Evolutionary conservation across 441 rosid species (phyloP), one percentile per base, ranked within the genome.

Genomic region (Macaranga tanarius): DNA sequence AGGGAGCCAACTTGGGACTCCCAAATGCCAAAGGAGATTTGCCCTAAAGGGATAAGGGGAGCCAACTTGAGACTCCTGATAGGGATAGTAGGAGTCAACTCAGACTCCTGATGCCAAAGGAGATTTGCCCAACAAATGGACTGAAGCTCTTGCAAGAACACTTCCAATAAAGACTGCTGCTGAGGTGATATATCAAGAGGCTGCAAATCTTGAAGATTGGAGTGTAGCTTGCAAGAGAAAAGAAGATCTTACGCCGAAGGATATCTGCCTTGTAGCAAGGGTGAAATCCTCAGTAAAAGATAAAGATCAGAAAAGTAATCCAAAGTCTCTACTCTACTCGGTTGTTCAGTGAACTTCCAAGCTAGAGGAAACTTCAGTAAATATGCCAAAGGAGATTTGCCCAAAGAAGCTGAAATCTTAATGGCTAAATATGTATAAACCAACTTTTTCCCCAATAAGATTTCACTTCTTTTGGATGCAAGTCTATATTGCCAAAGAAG

Each of bases 11-110:
- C 26, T 31, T 26, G 66, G 70, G 74, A 70, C 76, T 59, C 59
- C 62, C 80, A 71, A 80, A 81, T 81, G 84, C 82, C 88, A 83
- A 86, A 89, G 92, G 91, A 88, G 97, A 93, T 93, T 84, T 93
- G 89, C 95, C 88, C 87, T 72, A 67, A 67, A 66, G 65, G 71
- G 83, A 77, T 74, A 77, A 72, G 51, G 47, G 83, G 77, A 84
- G 84, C 62, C 87, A 67, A 78, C 74, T 34, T 25, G 77, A 70
- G 85, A 82, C 85, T 81, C 88, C 57, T 23, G 74, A 83, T 75
- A 87, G 73, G 75, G 77, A 63, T 26, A 64, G 62, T 54, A 64
- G 77, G 83, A 75, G 73, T 68, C 79, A 50, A 58, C 66, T 47
- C n/a, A 71, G 79, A 83, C 80, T 77, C 81, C 42, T 51, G 62